phyloP scores from a whole-genome alignment of 805 yeast genomes.

The Starmerella khaoyaiensis region DNA sequence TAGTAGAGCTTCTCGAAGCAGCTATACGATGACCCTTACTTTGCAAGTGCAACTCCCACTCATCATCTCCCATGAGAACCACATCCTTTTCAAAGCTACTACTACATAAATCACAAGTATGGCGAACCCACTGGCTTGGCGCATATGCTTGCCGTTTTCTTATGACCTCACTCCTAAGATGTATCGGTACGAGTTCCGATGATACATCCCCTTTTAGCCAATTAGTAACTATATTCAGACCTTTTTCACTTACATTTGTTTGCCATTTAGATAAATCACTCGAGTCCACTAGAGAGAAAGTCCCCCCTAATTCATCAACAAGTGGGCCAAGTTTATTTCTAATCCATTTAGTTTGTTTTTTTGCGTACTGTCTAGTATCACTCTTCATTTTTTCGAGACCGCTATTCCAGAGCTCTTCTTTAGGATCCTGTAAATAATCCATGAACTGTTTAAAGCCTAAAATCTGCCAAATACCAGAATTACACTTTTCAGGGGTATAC shows the following conservation, averaged over 20 bases:
- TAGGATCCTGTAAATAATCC: constrained; percentile 16
- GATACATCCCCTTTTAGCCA: constrained; percentile 26
- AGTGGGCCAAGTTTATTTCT: constrained; percentile 53
- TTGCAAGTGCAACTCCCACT: constrained; percentile 52
- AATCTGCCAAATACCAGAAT: constrained; percentile 79
- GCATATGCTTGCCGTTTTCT: constrained; percentile 22
- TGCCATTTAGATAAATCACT: constrained; percentile 56
- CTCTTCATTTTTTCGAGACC: constrained; percentile 48
- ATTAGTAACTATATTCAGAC: constrained; percentile 35
- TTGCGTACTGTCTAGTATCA: constrained; percentile 76
- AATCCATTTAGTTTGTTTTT: constrained; percentile 84
- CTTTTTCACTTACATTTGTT: constrained; percentile 41
- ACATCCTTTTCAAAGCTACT: constrained; percentile 39
- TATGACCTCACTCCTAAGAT: constrained; percentile 24
- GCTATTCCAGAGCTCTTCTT: constrained; percentile 2
- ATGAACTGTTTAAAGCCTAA: constrained; percentile 60
- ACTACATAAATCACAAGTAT: constrained; percentile 51
- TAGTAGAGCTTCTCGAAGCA: background rate
- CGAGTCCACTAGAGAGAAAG: constrained; percentile 53
- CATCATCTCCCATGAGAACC: constrained; percentile 58
- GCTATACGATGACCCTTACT: constrained; percentile 50
- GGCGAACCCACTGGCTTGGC: constrained; percentile 48
- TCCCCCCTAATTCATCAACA: constrained; percentile 44
- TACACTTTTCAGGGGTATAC: constrained; percentile 12
- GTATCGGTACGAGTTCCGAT: constrained; percentile 27